These are phyloP conservation scores for Syzygium jambos DNA, from an alignment of 345 rosid genomes.

Conservation along the genomic window DNA sequence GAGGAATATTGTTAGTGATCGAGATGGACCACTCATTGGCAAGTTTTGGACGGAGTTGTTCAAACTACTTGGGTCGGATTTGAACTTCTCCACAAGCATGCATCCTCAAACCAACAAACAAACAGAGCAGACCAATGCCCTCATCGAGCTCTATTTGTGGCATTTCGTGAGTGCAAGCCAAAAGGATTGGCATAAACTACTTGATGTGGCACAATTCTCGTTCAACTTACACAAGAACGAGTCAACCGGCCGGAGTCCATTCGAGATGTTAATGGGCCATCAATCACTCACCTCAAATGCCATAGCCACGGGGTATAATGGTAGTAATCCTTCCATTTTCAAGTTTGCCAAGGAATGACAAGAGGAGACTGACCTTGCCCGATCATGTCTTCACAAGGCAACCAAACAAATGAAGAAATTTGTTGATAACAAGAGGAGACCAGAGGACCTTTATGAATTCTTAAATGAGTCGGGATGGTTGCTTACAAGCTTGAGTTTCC, in stretches of 20 bases:
- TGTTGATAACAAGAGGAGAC: neutral
- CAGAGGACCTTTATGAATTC: too few relatives aligned
- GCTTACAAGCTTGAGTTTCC: too few relatives aligned
- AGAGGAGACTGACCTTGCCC: neutral
- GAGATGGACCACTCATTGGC: neutral
- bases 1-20: neutral
- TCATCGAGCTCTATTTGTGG: neutral
- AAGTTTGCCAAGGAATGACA: neutral
- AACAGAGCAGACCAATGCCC: neutral
- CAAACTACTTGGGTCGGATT: neutral
- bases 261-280: neutral
- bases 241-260: rapidly evolving
- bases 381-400: neutral
- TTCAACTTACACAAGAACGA: neutral
- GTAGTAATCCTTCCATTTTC: neutral
- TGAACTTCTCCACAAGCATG: neutral
- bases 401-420: neutral
- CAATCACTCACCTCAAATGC: neutral
- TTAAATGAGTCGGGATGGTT: too few relatives aligned
- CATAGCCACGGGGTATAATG: neutral
- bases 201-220: neutral
- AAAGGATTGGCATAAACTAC: neutral
- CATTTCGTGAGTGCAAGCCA: neutral
- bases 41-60: neutral
- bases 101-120: neutral